Base-by-base conservation (phyloP, 805 yeast genomes). In the Candida saitoana region DNA sequence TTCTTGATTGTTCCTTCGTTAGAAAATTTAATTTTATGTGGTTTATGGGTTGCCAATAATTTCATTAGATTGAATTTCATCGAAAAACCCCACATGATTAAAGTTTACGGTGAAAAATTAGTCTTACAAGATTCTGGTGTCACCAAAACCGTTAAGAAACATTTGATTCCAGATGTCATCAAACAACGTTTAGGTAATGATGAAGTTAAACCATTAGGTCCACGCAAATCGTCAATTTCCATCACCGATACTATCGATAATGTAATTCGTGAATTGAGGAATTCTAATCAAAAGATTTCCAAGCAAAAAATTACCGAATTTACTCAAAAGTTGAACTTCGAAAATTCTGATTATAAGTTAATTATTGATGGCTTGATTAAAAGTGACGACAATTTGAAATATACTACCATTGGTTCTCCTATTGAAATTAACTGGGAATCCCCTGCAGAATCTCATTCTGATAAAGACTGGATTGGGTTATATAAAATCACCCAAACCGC, bases 81-180 rank as follows among this genome's bases (percentile, higher is more conserved):
- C 45, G 95, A 86, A 54, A 80, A 79, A 52, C 80, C 84, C 24
- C 95, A 86, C 55, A 82, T 86, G 85, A 74, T 79, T 43, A 80
- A 79, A 55, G 69, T 86, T 3, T 86, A 86, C 55, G 95, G 95
- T 18, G 80, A 78, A 47, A 70, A 67, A 41, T 76, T 71, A 51
- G 79, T 81, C 5, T 56, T 76, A 38, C 67, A 81, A 48, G 82
- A 80, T 46, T 75, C 69, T 44, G 75, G 66, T 40, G 78, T 59
- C 54, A 76, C 67, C 30, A 70, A 57, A 47, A 74, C 67, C 12
- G 65, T 66, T 52, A 63, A 60, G 55, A 67, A 60, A 52, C 77
- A 58, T 48, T 67, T 59, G 52, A 59, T 63, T 34, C 74, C 75
- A 3, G 67, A 63, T 19, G 60, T 56, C 3, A 62, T 70, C 38